phyloP scores from a whole-genome alignment of 1,284 basidiomycete species.

The Flammula alnicola region DNA sequence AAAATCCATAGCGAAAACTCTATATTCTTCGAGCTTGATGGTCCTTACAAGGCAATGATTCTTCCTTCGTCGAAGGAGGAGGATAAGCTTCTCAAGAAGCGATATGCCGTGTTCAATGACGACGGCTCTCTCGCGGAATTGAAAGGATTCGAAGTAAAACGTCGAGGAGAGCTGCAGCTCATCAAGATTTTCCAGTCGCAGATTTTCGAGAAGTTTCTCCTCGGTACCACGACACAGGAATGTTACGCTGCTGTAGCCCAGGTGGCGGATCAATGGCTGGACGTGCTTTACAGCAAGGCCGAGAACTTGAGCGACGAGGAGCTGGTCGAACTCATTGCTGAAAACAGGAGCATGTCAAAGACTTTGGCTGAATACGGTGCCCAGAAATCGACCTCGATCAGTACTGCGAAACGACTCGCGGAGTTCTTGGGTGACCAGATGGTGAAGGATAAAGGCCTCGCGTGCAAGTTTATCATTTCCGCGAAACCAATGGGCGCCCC shows the following conservation, averaged over 20 bases:
- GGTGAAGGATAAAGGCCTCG: conserved; percentile 99
- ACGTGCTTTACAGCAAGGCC: conserved; percentile 90
- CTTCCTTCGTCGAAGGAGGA: conserved; percentile 99
- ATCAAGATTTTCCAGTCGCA: conserved; percentile 99
- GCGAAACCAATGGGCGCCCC: conserved; percentile 92
- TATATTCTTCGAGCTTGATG: conserved; percentile 99
- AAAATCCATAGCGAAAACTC: conserved; percentile 94
- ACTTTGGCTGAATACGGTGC: conserved; percentile 95
- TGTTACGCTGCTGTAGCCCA: conserved; percentile 95
- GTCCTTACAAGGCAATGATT: conserved; percentile 99
- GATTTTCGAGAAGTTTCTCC: conserved; percentile 97
- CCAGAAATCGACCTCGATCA: conserved; percentile 99
- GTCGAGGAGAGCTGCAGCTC: conserved; percentile 95
- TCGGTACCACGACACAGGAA: conserved; percentile 91
- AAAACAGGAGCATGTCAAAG: conserved; percentile 98
- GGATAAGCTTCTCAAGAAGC: conserved; percentile 98
- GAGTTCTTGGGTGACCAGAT: conserved; percentile 98
- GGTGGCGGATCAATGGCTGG: conserved; percentile 97
- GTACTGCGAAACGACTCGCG: conserved; percentile 92
- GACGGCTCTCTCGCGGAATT: conserved; percentile 97
- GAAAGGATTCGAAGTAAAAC: conserved; percentile 99
- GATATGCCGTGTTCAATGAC: conserved; percentile 99
- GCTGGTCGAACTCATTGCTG: conserved; percentile 96
- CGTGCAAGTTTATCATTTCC: conserved; percentile 99
- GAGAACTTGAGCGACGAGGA: conserved; percentile 89